Evolutionary conservation across 257 asterid genomes (phyloP).

Genomic region (Solanum paucissectum): DNA sequence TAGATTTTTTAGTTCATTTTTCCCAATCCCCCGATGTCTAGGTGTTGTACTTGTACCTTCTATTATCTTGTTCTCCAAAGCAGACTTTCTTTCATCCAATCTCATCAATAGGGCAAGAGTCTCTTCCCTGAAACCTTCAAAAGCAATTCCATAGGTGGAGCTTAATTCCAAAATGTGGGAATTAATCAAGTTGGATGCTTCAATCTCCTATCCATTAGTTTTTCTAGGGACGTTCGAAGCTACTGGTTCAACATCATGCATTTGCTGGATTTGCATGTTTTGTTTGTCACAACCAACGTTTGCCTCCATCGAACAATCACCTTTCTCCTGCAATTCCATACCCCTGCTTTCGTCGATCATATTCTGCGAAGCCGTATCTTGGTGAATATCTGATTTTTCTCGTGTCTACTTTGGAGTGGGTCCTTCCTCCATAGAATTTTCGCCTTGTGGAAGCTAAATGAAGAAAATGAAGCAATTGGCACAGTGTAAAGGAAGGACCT

Average conservation of each 20-base stretch:
- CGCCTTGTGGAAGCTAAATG: background rate
- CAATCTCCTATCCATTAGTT: background rate
- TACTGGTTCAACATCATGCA: background rate
- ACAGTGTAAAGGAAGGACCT: background rate
- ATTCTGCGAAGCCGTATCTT: background rate
- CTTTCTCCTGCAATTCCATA: background rate
- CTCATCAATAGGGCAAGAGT: background rate
- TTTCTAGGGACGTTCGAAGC: background rate
- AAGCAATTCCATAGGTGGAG: background rate
- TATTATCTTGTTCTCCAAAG: background rate
- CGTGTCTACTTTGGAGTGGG: background rate
- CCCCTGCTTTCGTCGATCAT: background rate
- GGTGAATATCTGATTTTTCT: background rate
- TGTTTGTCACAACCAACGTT: background rate
- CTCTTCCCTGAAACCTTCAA: background rate
- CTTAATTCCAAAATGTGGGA: background rate
- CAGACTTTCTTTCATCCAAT: background rate
- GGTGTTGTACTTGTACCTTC: background rate
- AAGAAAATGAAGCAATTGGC: background rate
- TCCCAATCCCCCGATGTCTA: background rate
- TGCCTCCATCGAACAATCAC: background rate
- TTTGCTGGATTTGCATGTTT: background rate
- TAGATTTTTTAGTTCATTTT: background rate
- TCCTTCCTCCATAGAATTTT: background rate
- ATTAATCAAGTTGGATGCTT: background rate